Percentiles rank a stretch among this genome's conserved stretches.
These are phyloP conservation scores for Plasmodium cynomolgi DNA, from an alignment of 169 alveolate species.

Conservation along the genomic window DNA sequence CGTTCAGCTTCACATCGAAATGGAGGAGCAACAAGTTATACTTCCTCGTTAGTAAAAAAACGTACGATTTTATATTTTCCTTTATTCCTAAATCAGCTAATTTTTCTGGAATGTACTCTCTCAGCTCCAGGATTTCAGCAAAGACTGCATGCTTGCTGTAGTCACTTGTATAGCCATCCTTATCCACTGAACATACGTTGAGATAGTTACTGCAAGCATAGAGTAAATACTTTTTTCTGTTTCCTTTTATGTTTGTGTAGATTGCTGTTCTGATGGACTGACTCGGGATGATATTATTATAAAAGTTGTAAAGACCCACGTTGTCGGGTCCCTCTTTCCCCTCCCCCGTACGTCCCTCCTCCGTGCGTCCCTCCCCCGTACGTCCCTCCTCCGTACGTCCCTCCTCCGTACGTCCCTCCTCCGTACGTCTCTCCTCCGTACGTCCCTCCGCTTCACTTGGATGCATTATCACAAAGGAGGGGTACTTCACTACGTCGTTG, in stretches of 20 bases:
- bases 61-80: conserved; percentile 50
- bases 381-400: too few species aligned
- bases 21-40: conserved; percentile 36
- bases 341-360: background rate
- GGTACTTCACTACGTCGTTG: background rate
- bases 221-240: conserved; percentile 21
- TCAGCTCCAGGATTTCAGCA: conserved; percentile 29
- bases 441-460: background rate
- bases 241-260: conserved; percentile 48
- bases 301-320: conserved; percentile 48
- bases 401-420: too few species aligned
- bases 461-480: background rate
- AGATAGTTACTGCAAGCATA: conserved; percentile 46
- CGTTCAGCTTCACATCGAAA: conserved; percentile 28
- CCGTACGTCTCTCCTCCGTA: too few species aligned
- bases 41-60: conserved; percentile 51
- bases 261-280: conserved; percentile 54
- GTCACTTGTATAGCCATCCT: conserved; percentile 48
- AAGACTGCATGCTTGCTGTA: conserved; percentile 42
- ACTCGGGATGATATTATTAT: conserved; percentile 48
- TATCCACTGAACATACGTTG: conserved; percentile 46
- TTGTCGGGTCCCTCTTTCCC: background rate
- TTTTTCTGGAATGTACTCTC: conserved; percentile 70
- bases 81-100: background rate
- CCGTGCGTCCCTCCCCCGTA: too few species aligned